Conservation (phyloP, 2,329 filamentous ascomycete species). For the Colletotrichum sp. region DNA sequence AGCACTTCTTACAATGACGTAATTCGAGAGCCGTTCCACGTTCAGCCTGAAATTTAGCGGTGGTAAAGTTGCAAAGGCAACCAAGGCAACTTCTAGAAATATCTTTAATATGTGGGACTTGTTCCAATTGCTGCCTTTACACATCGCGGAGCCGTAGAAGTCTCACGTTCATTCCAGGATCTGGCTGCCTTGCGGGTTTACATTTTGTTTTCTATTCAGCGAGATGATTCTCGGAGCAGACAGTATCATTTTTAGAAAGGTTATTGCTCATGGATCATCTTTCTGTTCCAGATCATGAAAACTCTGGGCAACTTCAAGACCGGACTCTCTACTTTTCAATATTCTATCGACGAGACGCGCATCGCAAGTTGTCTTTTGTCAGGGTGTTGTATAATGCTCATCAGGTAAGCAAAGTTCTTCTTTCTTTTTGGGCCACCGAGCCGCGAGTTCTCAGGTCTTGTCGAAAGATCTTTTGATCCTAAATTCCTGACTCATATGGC, state of each 20-base stretch:
- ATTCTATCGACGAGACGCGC: neutral
- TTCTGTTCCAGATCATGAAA: no score
- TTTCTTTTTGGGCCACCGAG: neutral
- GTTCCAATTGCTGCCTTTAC: neutral
- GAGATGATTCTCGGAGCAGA: no score
- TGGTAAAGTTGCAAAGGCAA: neutral
- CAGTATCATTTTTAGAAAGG: no score
- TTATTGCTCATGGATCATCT: no score
- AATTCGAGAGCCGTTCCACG: neutral
- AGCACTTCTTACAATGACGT: neutral
- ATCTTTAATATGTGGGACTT: neutral
- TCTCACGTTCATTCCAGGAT: neutral
- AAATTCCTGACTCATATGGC: neutral
- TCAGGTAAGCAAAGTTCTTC: neutral
- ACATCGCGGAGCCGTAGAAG: neutral
- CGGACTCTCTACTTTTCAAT: no score
- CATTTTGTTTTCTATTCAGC: neutral
- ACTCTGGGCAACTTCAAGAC: no score
- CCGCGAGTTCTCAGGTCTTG: neutral
- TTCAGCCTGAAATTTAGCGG: rapidly evolving
- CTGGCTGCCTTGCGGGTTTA: neutral
- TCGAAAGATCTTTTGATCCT: neutral
- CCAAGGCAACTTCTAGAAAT: neutral
- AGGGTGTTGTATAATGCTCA: neutral
- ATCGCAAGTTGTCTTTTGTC: neutral